Evolutionary conservation across 2,329 filamentous ascomycete genomes (phyloP).

Genomic region (Aspergillus arachidicola): DNA sequence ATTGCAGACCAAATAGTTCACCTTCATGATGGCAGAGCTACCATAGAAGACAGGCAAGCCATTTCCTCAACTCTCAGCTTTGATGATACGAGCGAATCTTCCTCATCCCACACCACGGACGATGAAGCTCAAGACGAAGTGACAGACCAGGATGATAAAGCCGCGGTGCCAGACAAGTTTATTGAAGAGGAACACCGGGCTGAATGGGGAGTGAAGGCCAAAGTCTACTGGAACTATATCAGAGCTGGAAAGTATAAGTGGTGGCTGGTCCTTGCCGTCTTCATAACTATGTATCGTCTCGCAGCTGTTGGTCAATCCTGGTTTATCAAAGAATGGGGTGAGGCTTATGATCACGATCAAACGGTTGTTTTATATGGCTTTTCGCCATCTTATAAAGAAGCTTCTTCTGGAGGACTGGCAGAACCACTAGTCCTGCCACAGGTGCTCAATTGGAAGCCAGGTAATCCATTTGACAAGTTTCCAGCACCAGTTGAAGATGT

Average conservation of each 20-base stretch:
- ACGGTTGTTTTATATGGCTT: conserved; percentile 24
- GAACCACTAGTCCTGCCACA: conserved; percentile 11
- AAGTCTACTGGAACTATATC: conserved; percentile 84
- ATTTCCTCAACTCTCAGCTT: conserved; percentile 45
- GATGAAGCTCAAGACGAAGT: conserved; percentile 28
- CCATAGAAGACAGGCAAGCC: conserved; percentile 51
- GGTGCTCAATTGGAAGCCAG: conserved; percentile 21
- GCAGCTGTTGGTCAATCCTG: conserved; percentile 70
- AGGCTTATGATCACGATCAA: conserved; percentile 59
- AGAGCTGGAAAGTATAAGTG: conserved; percentile 74
- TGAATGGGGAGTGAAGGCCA: conserved; percentile 72
- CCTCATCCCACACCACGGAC: conserved; percentile 17
- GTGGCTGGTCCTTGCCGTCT: conserved; percentile 68
- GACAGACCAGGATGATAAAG: conserved; percentile 47
- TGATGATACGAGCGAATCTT: conserved; percentile 32
- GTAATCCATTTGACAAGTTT: conserved; percentile 48
- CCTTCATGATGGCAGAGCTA: conserved; percentile 63
- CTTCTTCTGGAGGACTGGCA: conserved; percentile 3
- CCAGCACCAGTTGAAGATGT: conserved; percentile 70
- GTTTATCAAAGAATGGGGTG: conserved; percentile 86
- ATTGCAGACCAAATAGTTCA: conserved; percentile 75
- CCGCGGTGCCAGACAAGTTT: conserved; percentile 70
- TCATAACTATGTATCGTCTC: conserved; percentile 66
- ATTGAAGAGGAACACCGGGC: conserved; percentile 76
- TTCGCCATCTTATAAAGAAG: conserved; percentile 15